These are phyloP conservation scores for Phytophthora uliginosa DNA, from an alignment of 352 stramenopile species.

Conservation along the genomic window DNA sequence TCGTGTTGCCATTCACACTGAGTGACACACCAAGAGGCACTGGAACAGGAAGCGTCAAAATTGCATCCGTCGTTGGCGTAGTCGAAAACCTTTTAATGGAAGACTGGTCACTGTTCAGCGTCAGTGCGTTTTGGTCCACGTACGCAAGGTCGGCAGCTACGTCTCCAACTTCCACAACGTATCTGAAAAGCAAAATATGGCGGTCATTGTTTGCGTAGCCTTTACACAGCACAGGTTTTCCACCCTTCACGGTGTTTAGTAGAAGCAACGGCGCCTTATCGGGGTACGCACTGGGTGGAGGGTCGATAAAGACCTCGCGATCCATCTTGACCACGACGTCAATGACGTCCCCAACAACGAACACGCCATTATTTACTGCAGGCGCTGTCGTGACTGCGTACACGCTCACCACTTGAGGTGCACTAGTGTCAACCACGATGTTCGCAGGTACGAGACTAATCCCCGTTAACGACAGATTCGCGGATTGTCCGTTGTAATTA, in stretches of 20 bases:
- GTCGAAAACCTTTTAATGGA: conserved; percentile 88
- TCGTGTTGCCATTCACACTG: conserved; percentile 66
- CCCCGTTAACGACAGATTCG: conserved; percentile 44
- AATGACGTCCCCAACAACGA: conserved; percentile 85
- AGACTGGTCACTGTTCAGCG: conserved; percentile 80
- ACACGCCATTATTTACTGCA: conserved; percentile 66
- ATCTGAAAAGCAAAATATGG: conserved; percentile 77
- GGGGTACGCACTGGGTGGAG: conserved; percentile 71
- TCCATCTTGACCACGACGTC: conserved; percentile 86
- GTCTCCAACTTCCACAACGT: conserved; percentile 73
- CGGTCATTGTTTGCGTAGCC: conserved; percentile 68
- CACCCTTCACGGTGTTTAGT: conserved; percentile 60
- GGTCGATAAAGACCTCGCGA: conserved; percentile 80
- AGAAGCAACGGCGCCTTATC: conserved; percentile 80
- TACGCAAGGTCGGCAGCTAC: conserved; percentile 65
- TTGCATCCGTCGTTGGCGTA: conserved; percentile 74
- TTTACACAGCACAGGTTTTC: conserved; percentile 63
- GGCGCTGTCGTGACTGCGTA: conserved; percentile 66
- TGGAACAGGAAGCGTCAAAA: conserved; percentile 67
- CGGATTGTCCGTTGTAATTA: conserved; percentile 74
- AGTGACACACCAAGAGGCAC: conserved; percentile 54
- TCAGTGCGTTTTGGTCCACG: conserved; percentile 61
- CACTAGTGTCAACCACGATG: conserved; percentile 71
- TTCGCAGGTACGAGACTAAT: conserved; percentile 54
- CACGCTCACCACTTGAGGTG: conserved; percentile 68